These are phyloP conservation scores for Senna siamea DNA, from an alignment of 306 rosid genomes.

Conservation along the genomic window DNA sequence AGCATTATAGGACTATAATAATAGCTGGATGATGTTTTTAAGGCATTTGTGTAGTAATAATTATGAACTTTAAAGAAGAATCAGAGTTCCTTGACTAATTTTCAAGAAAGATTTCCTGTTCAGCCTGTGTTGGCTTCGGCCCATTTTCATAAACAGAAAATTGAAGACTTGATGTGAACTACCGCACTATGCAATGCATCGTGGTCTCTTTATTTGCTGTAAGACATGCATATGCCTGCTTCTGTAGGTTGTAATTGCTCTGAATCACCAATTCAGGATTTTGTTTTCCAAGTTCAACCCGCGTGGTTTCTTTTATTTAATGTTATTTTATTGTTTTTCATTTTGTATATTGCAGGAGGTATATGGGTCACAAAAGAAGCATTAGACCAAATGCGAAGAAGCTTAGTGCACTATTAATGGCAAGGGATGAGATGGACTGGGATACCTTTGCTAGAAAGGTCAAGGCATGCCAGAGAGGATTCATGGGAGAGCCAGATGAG, in stretches of 20 bases:
- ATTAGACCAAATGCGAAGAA: slow-evolving; percentile 96
- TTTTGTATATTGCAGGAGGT: slow-evolving; percentile 68
- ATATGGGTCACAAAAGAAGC: slow-evolving; percentile 96
- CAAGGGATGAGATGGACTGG: slow-evolving; percentile 81
- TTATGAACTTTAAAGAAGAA: slow-evolving; percentile 14
- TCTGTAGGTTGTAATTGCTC: slow-evolving; percentile 10
- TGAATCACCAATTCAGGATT: background rate
- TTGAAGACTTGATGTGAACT: slow-evolving; percentile 25
- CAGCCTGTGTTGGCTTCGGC: background rate
- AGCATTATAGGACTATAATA: background rate
- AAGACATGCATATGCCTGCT: slow-evolving; percentile 4
- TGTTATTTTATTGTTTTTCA: slow-evolving; percentile 6
- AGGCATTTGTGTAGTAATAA: background rate
- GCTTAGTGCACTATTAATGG: slow-evolving; percentile 76
- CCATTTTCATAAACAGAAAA: slow-evolving; percentile 1
- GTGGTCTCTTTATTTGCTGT: slow-evolving; percentile 22
- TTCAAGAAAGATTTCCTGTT: too few species aligned
- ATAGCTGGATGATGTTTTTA: too few species aligned
- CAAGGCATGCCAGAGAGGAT: slow-evolving; percentile 77
- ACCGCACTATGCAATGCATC: background rate
- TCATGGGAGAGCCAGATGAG: slow-evolving; percentile 98
- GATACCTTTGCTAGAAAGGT: slow-evolving; percentile 74
- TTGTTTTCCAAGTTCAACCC: background rate
- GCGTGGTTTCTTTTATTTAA: background rate
- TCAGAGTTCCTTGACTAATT: too few species aligned